A percentile compares a stretch with the other conserved stretches of the same genome.
Conservation (phyloP, 1,139 yeast genomes). For the Debaryomycetaceae sp. region DNA sequence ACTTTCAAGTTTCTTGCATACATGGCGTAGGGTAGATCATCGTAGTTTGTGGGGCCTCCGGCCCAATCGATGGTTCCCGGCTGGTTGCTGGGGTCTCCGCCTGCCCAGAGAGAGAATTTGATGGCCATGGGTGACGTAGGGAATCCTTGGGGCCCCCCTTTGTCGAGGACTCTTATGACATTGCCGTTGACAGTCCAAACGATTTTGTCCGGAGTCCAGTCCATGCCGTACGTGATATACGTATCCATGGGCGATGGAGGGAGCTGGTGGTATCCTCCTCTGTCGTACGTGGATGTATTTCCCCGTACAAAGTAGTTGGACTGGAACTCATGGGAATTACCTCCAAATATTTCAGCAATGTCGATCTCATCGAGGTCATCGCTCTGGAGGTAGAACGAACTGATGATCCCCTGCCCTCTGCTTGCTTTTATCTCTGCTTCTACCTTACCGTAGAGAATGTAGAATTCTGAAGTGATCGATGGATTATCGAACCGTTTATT, state of each 20-base stretch:
- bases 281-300: conserved; percentile 35
- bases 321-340: conserved; percentile 30
- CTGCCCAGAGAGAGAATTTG: conserved; percentile 42
- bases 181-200: conserved; percentile 31
- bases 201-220: conserved; percentile 35
- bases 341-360: conserved; percentile 43
- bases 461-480: conserved; percentile 30
- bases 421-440: conserved; percentile 39
- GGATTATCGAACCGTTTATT: conserved; percentile 37
- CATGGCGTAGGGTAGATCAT: conserved; percentile 35
- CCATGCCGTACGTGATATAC: conserved; percentile 30
- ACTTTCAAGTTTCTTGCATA: conserved; percentile 24
- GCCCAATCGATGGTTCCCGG: conserved; percentile 42
- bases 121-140: conserved; percentile 39
- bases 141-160: conserved; percentile 24
- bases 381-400: conserved; percentile 43
- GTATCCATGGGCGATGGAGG: conserved; percentile 17
- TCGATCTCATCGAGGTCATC: conserved; percentile 50
- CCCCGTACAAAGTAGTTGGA: conserved; percentile 47
- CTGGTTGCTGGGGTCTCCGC: conserved; percentile 34
- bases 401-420: conserved; percentile 39
- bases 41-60: conserved; percentile 36
- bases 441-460: conserved; percentile 40
- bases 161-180: conserved; percentile 20
- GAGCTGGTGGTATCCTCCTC: conserved; percentile 35